Evolutionary conservation across 169 alveolate genomes (phyloP).

Genomic region (Eimeria necatrix): DNA sequence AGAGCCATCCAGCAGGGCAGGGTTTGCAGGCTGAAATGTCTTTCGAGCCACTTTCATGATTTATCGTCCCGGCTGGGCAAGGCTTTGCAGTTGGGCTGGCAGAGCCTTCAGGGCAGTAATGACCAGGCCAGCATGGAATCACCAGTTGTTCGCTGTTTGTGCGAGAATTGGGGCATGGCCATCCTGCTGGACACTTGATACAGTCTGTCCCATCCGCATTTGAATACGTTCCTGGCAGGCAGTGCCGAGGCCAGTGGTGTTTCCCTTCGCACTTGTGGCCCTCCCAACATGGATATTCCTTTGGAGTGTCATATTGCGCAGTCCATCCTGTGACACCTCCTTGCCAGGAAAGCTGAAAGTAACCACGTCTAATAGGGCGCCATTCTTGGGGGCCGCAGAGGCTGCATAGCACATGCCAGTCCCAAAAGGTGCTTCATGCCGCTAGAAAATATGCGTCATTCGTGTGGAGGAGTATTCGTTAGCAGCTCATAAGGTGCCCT

Average conservation of each 20-base stretch:
- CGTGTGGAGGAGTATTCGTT: too few species aligned
- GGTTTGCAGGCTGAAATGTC: conserved; percentile 56
- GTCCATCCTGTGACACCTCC: conserved; percentile 40
- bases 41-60: conserved; percentile 29
- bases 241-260: conserved; percentile 71
- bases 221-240: conserved; percentile 67
- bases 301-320: background rate
- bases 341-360: conserved; percentile 57
- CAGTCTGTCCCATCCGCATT: conserved; percentile 57
- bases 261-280: conserved; percentile 64
- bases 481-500: background rate
- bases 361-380: conserved; percentile 33
- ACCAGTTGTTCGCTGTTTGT: conserved; percentile 36
- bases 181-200: conserved; percentile 71
- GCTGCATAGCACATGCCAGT: background rate
- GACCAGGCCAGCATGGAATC: conserved; percentile 75
- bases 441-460: background rate
- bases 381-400: conserved; percentile 62
- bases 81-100: conserved; percentile 71
- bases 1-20: conserved; percentile 74
- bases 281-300: conserved; percentile 44
- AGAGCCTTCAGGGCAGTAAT: conserved; percentile 69
- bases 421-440: background rate
- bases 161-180: conserved; percentile 73
- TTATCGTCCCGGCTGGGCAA: conserved; percentile 71